These are phyloP conservation scores for Syzygium aromaticum DNA, from an alignment of 345 rosid genomes.

Conservation along the genomic window DNA sequence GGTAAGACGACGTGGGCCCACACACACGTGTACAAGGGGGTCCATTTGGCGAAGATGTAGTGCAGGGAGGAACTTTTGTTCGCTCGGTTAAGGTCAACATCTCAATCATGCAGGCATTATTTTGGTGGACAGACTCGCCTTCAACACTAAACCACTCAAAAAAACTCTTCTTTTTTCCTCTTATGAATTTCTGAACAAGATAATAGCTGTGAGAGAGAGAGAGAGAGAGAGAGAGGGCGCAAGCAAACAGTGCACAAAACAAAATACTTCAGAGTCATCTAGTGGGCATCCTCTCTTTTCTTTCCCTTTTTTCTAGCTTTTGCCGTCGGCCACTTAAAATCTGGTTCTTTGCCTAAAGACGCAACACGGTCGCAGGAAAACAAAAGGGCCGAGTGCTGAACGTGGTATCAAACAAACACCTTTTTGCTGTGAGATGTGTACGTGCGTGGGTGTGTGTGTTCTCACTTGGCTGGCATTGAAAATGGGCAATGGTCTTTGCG, in stretches of 20 bases:
- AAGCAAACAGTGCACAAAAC: conserved; percentile 18
- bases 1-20: conserved; percentile 24
- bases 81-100: conserved; percentile 40
- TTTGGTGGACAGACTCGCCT: conserved; percentile 21
- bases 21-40: conserved; percentile 39
- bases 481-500: neutral
- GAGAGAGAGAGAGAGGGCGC: neutral
- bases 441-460: neutral
- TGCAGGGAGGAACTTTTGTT: conserved; percentile 14
- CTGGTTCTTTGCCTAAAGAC: neutral
- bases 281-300: neutral
- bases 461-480: neutral
- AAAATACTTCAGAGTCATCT: conserved; percentile 10
- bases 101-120: conserved; percentile 60
- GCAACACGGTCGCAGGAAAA: neutral
- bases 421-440: neutral
- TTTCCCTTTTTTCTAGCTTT: conserved; percentile 1
- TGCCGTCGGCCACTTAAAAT: conserved; percentile 19
- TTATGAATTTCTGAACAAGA: neutral
- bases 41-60: conserved; percentile 10
- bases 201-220: neutral
- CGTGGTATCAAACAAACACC: conserved; percentile 9
- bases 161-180: neutral
- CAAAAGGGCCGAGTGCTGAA: conserved; percentile 1
- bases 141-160: conserved; percentile 3